Base-by-base conservation (phyloP, 208 protist species). In the Leishmania gerbilli region DNA sequence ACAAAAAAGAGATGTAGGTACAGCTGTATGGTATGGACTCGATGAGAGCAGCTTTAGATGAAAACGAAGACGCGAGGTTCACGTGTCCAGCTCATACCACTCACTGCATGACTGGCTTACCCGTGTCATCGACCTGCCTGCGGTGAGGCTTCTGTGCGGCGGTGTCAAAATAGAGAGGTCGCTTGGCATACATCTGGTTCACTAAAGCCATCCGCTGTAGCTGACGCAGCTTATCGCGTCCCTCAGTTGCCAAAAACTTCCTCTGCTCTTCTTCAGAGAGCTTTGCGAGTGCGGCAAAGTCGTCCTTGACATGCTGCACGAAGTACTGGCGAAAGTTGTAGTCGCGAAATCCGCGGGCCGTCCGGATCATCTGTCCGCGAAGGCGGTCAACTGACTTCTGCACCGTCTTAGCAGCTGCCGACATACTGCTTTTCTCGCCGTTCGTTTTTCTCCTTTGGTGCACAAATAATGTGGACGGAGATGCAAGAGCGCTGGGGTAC, bases 301-400 rank as follows among this genome's bases (percentile, higher is more conserved):
- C 88, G 42, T 96, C 92, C 76, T 94, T 95, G 37, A 93, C 87
- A 68, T 96, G 93, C 49, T 91, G 81, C 19, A 95, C 89, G 85
- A 98, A 98, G 71, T 98, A 98, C 56, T 89, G 75, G 51, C 95
- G 89, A 55, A 98, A 98, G 84, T 98, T 98, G 85, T 98, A 98
- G 83, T 98, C 95, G 56, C 87, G 84, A 74, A 98, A 96, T 31
- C 83, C 82, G 42, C 84, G 83, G 1, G 95, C 93, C 31, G 90
- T 89, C 2, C 85, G 83, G 17, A 96, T 67, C 83, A 95, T 87
- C 45, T 90, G 85, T 5, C 76, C 80, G 40, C 90, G 89, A 19
- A 97, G 88, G 2, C 80, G 81, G 17, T 77, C 77, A 40, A 97
- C 80, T 8, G 93, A 84, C 60, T 87, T 51, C 8, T 47, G 56